Base-by-base conservation (phyloP, 306 rosid genomes). In the Acmispon strigosus region DNA sequence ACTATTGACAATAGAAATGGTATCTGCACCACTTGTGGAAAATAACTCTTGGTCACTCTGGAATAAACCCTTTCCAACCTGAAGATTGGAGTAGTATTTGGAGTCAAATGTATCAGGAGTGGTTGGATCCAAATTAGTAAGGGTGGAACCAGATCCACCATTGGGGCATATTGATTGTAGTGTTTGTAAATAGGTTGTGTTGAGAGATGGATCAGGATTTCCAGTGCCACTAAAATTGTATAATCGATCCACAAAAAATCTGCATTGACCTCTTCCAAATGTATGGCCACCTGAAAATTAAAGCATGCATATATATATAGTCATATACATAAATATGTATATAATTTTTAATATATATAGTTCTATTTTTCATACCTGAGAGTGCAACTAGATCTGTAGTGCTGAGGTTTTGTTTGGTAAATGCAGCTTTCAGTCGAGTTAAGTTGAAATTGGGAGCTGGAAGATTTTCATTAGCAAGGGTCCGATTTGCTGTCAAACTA, bases 301-400 rank as follows among this genome's bases (percentile, higher is more conserved):
- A 64, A 74, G 47, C 32, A 22, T n/a, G n/a, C n/a, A n/a, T n/a
- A n/a, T n/a, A n/a, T n/a, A n/a, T n/a, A n/a, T n/a, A n/a, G n/a
- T n/a, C n/a, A n/a, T n/a, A n/a, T n/a, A n/a, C n/a, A n/a, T n/a
- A 22, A 22, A 22, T 3, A 22, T 22, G 3, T 22, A 22, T 22
- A 22, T 3, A 22, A 22, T 22, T 22, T 27, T 27, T 27, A 27
- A 1, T 22, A 27, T 22, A 27, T 27, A 27, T 27, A 27, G 32
- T 27, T 27, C 32, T 27, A 27, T 3, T 36, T 17, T 10, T 37
- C 7, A 41, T 81, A 86, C 93, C 93, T 6, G 88, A 88, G 7
- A 85, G 84, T 39, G 87, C 62, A 79, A 86, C 91, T 7, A 86
- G 66, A 81, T 86, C 88, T 7, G 80, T 62, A 9, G 77, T 43